Evolutionary conservation across 352 stramenopile species (phyloP).

Genomic region (Phytophthora parvispora): DNA sequence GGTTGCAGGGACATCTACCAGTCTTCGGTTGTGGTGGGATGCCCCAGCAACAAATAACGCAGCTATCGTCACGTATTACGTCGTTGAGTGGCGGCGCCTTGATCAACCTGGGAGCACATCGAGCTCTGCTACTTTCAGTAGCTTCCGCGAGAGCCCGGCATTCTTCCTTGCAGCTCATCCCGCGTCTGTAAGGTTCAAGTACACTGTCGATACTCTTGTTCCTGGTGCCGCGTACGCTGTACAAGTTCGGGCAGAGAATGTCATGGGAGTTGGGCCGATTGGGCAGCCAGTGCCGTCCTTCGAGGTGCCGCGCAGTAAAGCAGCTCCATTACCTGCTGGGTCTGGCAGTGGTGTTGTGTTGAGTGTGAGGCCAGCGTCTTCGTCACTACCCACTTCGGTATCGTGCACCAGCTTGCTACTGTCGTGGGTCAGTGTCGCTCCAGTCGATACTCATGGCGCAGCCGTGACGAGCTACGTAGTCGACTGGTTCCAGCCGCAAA

Average conservation of each 20-base stretch:
- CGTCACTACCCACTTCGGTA: conserved; percentile 16
- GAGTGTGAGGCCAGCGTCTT: conserved; percentile 52
- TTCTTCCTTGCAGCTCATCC: conserved; percentile 66
- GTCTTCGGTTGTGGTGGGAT: conserved; percentile 91
- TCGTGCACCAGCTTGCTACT: conserved; percentile 49
- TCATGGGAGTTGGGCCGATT: conserved; percentile 69
- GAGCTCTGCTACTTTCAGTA: conserved; percentile 10
- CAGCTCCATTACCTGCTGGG: conserved; percentile 55
- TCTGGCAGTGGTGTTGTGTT: conserved; percentile 59
- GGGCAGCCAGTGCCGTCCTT: conserved; percentile 53
- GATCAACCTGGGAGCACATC: conserved; percentile 30
- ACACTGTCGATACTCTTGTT: conserved; percentile 61
- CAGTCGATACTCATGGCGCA: conserved; percentile 47
- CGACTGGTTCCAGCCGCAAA: conserved; percentile 74
- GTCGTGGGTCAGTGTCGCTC: conserved; percentile 57
- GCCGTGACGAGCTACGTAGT: conserved; percentile 72
- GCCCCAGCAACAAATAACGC: conserved; percentile 87
- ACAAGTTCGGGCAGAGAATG: conserved; percentile 70
- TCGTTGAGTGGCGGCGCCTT: conserved; percentile 83
- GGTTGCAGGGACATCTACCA: conserved; percentile 70
- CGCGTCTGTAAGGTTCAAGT: conserved; percentile 70
- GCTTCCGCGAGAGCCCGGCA: conserved; percentile 48
- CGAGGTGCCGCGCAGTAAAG: conserved; percentile 70
- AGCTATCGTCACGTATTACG: conserved; percentile 86
- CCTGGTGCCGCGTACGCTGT: conserved; percentile 65